A percentile compares a stretch with the other conserved stretches of the same genome.
These are phyloP conservation scores for Sphaerobolus stellatus DNA, from an alignment of 1,284 basidiomycete species.

Conservation along the genomic window DNA sequence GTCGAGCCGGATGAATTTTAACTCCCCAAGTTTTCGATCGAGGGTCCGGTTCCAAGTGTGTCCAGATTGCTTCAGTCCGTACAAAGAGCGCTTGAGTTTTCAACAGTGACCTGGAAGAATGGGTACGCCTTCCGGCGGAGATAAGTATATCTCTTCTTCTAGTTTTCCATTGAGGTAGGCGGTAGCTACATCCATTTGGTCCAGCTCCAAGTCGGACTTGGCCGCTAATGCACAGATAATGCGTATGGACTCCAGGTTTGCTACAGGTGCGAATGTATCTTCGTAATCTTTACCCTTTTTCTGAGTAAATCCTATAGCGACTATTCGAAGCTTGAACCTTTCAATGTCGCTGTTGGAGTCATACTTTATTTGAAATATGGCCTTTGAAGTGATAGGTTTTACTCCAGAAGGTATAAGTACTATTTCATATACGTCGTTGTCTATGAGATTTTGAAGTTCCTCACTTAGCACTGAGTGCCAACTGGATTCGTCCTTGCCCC, in stretches of 20 bases:
- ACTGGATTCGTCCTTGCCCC: no score
- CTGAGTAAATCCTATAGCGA: conserved; percentile 41
- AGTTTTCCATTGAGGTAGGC: conserved; percentile 31
- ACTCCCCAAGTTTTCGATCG: conserved; percentile 1
- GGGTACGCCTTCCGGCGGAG: conserved; percentile 10
- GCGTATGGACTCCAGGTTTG: conserved; percentile 34
- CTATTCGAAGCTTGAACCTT: conserved; percentile 36
- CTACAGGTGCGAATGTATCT: conserved; percentile 43
- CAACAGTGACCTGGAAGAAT: conserved; percentile 5
- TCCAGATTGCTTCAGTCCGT: conserved; percentile 15
- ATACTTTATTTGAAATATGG: conserved; percentile 32
- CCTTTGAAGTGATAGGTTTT: conserved; percentile 28
- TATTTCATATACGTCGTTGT: no score
- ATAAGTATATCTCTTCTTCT: conserved; percentile 16
- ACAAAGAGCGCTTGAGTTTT: conserved; percentile 3
- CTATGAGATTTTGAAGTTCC: no score
- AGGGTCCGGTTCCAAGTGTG: conserved; percentile 15
- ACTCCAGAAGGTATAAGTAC: conserved; percentile 26
- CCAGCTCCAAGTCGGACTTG: conserved; percentile 32
- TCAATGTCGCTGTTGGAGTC: conserved; percentile 28
- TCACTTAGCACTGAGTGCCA: no score
- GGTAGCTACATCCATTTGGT: conserved; percentile 35
- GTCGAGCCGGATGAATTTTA: conserved; percentile 9
- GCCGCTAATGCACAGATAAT: conserved; percentile 36
- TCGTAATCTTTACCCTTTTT: conserved; percentile 39